Conservation (phyloP, 257 asterid genomes). For the Nemophila menziesii region DNA sequence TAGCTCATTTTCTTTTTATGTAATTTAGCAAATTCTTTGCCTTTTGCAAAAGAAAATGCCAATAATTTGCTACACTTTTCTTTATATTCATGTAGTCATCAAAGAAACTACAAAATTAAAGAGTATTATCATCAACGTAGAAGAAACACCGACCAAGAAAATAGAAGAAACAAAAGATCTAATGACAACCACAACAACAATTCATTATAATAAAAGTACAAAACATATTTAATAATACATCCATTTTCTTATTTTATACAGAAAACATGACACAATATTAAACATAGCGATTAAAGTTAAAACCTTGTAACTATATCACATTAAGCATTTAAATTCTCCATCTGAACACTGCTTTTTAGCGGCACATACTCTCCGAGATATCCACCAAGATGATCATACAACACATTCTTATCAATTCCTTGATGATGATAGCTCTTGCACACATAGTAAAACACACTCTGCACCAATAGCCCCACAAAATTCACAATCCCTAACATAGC, state of each 20-base stretch:
- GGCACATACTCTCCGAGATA: slow-evolving; percentile 97
- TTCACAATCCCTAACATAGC: slow-evolving; percentile 79
- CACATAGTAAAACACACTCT: slow-evolving; percentile 89
- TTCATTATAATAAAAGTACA: no score
- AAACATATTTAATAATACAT: no score
- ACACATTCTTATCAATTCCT: slow-evolving; percentile 73
- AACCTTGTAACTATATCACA: slow-evolving; percentile 20
- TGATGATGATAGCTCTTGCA: slow-evolving; percentile 93
- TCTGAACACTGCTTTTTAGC: slow-evolving; percentile 87
- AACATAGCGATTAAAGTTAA: slow-evolving; percentile 13
- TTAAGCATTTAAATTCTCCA: slow-evolving; percentile 76
- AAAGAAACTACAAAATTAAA: no score
- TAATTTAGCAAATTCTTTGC: no score
- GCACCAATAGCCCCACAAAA: slow-evolving; percentile 73
- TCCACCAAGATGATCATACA: slow-evolving; percentile 91
- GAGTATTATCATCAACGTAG: no score
- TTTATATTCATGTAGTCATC: no score
- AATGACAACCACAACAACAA: no score
- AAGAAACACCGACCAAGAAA: no score
- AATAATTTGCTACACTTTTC: no score
- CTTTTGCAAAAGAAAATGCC: no score
- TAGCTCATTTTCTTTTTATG: no score
- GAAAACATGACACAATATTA: slow-evolving; percentile 1
- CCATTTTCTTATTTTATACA: neutral
- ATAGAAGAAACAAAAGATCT: no score